Base-by-base conservation (phyloP, 805 yeast species). In the Saccharomycopsis guyanensis region DNA sequence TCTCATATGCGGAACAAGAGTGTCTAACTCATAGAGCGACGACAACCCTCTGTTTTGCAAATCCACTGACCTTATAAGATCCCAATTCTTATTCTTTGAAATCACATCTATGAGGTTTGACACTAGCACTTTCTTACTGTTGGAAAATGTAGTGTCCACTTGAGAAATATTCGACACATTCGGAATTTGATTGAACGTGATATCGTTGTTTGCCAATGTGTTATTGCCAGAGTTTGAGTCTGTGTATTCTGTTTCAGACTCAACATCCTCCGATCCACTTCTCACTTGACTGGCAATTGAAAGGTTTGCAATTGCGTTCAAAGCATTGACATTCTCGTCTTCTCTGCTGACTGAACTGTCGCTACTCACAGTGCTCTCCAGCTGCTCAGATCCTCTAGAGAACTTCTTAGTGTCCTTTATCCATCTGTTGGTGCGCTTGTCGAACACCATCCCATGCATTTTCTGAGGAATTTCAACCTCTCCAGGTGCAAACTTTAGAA, bases 81-180 rank as follows among this genome's bases (percentile, higher is more conserved):
- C 68, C 80, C 79, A 75, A 31, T 64, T 56, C 4, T 57, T 53
- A 19, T 61, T 57, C 5, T 65, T 59, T 5, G 62, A 47, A 5
- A 71, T 51, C 2, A 56, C 58, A 38, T 67, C 72, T 0, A 73
- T 71, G 3, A 74, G 60, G 1, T 66, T 60, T 1, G 72, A 59
- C 3, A 73, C 69, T 40, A 75, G 51, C 4, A 57, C 59, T 42
- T 59, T 68, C 48, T 65, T 66, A 0, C 71, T 66, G 47, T 69
- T 69, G 1, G 75, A 64, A 52, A 74, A 75, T 0, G 76, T 66
- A 4, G 70, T 45, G 34, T 73, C 72, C 10, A 72, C 44, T 24
- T 69, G 69, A 2, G 76, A 69, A 2, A 66, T 54, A 18, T 63
- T 63, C 0, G 78, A 73, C 2, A 71, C 69, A 33, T 56, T 54